Conservation (phyloP, 306 rosid species). For the Cyamopsis tetragonoloba region DNA sequence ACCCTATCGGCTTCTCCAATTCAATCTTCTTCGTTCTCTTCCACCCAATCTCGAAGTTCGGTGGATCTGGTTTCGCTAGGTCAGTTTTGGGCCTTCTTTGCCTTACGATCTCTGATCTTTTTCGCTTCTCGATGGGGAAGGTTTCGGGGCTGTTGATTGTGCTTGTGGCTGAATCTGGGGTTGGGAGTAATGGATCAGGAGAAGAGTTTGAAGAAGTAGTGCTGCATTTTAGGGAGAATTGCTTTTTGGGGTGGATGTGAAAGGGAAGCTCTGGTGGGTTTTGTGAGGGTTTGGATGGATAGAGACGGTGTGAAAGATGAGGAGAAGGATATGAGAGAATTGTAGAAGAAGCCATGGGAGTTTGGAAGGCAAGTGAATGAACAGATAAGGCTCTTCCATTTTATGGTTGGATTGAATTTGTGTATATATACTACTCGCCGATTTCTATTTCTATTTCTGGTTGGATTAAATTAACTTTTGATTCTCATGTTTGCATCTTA, state of each 20-base stretch:
- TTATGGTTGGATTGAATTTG: neutral
- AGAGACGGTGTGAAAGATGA: slow-evolving; percentile 23
- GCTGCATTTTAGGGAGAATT: slow-evolving; percentile 41
- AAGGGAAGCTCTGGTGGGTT: slow-evolving; percentile 23
- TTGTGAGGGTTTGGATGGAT: slow-evolving; percentile 22
- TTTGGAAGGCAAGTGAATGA: neutral
- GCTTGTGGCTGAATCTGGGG: slow-evolving; percentile 42
- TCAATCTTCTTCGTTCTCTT: slow-evolving; percentile 80
- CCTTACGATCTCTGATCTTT: slow-evolving; percentile 66
- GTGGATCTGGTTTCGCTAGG: slow-evolving; percentile 58
- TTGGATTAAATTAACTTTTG: no score
- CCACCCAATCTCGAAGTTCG: slow-evolving; percentile 86
- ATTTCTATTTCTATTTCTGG: no score
- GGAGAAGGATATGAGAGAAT: slow-evolving; percentile 35
- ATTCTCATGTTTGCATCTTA: no score
- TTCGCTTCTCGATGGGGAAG: slow-evolving; percentile 76
- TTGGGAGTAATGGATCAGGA: slow-evolving; percentile 37
- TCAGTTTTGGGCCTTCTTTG: slow-evolving; percentile 35
- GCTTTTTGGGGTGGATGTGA: slow-evolving; percentile 26
- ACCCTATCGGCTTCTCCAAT: slow-evolving; percentile 72
- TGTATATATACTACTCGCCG: neutral
- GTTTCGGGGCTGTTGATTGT: slow-evolving; percentile 58
- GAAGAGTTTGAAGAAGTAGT: slow-evolving; percentile 28
- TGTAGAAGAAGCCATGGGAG: slow-evolving; percentile 73
- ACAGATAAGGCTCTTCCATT: slow-evolving; percentile 43